A percentile compares a stretch with the other conserved stretches of the same genome.
Evolutionary conservation across 1,139 yeast genomes (phyloP).

Genomic region (Sugiyamaella castrensis): DNA sequence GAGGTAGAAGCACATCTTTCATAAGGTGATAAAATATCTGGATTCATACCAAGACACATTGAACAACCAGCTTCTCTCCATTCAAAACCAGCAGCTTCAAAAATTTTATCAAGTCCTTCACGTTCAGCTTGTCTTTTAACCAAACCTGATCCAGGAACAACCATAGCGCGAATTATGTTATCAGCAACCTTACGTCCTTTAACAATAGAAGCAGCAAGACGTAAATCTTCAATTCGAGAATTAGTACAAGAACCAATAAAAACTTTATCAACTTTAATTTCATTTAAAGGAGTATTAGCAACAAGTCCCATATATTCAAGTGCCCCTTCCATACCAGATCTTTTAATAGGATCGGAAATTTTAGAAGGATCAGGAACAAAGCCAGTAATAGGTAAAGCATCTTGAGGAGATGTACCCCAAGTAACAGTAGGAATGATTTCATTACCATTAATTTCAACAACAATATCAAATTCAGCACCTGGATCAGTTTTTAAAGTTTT

Average conservation of each 20-base stretch:
- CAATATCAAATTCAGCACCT: constrained; percentile 85
- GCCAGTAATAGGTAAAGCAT: constrained; percentile 91
- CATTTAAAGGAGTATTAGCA: constrained; percentile 75
- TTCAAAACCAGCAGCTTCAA: constrained; percentile 87
- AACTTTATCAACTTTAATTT: constrained; percentile 80
- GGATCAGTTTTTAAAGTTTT: constrained; percentile 79
- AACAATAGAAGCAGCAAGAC: constrained; percentile 92
- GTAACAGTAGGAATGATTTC: constrained; percentile 95
- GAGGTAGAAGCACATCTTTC: constrained; percentile 99
- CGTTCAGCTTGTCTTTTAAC: constrained; percentile 89
- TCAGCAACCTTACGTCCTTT: constrained; percentile 87
- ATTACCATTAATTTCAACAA: constrained; percentile 72
- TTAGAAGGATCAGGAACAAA: constrained; percentile 81
- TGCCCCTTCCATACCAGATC: constrained; percentile 86
- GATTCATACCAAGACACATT: constrained; percentile 99
- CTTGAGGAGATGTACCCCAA: constrained; percentile 99
- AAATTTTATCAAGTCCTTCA: constrained; percentile 91
- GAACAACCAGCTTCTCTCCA: constrained; percentile 99
- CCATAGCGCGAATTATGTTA: constrained; percentile 75
- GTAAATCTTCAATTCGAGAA: constrained; percentile 93
- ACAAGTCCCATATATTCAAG: constrained; percentile 85
- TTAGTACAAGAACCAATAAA: constrained; percentile 98
- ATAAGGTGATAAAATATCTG: constrained; percentile 88
- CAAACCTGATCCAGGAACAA: constrained; percentile 96
- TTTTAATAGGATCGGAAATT: constrained; percentile 70